phyloP scores from a whole-genome alignment of 108 stramenopile species.

The Aureococcus anophagefferens region DNA sequence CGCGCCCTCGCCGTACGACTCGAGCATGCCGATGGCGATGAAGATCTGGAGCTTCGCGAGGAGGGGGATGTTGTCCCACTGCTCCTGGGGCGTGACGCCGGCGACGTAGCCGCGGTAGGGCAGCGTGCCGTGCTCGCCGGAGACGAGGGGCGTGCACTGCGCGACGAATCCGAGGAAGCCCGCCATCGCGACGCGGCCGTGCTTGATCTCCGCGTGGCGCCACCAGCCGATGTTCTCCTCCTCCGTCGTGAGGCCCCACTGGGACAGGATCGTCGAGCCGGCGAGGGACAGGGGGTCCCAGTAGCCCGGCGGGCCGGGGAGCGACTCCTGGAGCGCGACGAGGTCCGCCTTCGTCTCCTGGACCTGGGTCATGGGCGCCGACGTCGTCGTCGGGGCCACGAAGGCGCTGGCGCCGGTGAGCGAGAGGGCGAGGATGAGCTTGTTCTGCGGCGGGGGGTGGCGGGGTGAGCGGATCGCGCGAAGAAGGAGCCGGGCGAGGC shows the following conservation, averaged over 20 bases:
- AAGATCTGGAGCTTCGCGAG: constrained; percentile 23
- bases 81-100: constrained; percentile 5
- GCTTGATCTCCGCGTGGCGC: constrained; percentile 58
- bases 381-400: neutral
- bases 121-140: constrained; percentile 29
- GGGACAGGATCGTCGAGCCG: too few species aligned
- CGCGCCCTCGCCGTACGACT: constrained; percentile 56
- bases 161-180: constrained; percentile 60
- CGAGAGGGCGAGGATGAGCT: neutral
- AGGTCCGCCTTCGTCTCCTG: neutral
- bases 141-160: constrained; percentile 42
- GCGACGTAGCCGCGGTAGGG: neutral
- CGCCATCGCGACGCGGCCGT: constrained; percentile 64
- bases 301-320: neutral
- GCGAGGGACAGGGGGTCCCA: too few species aligned
- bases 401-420: neutral
- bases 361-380: neutral
- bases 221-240: constrained; percentile 50
- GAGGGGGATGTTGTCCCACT: constrained; percentile 11
- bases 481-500: too few species aligned
- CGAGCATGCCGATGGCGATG: constrained; percentile 36
- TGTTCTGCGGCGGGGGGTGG: too few species aligned
- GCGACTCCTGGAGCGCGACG: neutral
- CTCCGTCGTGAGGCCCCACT: neutral
- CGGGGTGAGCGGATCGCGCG: too few species aligned